Evolutionary conservation across 2,329 filamentous ascomycete species (phyloP).

Genomic region (Aspergillus ustus): DNA sequence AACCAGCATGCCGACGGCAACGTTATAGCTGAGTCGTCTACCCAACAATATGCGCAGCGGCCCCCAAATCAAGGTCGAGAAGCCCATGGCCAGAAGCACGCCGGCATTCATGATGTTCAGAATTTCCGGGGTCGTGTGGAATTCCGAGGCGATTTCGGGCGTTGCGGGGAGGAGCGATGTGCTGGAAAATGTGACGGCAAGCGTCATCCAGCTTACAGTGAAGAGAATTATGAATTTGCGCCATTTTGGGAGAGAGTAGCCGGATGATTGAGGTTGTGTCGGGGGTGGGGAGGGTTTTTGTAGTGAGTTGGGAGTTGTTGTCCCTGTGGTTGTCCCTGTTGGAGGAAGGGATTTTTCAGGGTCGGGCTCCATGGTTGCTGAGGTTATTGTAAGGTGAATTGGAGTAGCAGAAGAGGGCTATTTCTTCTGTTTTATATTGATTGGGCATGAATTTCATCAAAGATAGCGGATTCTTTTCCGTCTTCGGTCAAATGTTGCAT

Average conservation of each 20-base stretch:
- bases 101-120: constrained; percentile 45
- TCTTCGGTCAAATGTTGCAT: constrained; percentile 20
- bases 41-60: constrained; percentile 38
- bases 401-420: background rate
- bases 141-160: constrained; percentile 46
- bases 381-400: constrained; percentile 10
- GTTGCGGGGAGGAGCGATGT: constrained; percentile 48
- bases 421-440: constrained; percentile 11
- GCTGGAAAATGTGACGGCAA: constrained; percentile 48
- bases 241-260: constrained; percentile 39
- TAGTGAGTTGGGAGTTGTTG: background rate
- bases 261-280: constrained; percentile 4
- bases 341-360: constrained; percentile 16
- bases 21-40: constrained; percentile 37
- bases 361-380: constrained; percentile 17
- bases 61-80: constrained; percentile 43
- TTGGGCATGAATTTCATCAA: background rate
- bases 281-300: constrained; percentile 16
- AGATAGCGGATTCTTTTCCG: constrained; percentile 19
- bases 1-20: constrained; percentile 39
- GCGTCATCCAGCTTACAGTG: constrained; percentile 47
- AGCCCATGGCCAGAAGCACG: constrained; percentile 44
- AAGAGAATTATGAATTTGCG: constrained; percentile 49
- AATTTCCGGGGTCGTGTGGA: constrained; percentile 40
- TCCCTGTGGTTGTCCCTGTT: background rate